Conservation (phyloP, 202 grass and related monocot species). For the Cymbopogon flexuosus region DNA sequence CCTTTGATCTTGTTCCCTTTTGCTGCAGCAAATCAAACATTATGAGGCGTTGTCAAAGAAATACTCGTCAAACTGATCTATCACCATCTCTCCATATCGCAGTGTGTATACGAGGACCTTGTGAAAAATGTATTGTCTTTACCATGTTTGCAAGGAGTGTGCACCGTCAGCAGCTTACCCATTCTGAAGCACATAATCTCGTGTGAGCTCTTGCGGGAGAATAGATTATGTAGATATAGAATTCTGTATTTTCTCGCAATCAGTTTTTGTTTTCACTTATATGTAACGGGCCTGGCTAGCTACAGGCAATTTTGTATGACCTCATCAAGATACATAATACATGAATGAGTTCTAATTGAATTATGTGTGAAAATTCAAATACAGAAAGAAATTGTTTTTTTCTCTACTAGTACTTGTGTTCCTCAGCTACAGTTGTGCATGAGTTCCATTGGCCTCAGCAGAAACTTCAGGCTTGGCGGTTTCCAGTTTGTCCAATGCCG, state of each 20-base stretch:
- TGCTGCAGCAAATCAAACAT: conserved; percentile 45
- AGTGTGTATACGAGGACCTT: neutral
- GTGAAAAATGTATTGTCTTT: neutral
- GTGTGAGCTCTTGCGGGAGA: neutral
- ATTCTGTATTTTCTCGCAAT: neutral
- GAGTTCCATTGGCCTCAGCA: neutral
- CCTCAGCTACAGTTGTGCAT: neutral
- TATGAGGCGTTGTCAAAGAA: conserved; percentile 37
- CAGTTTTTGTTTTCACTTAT: neutral
- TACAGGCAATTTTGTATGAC: conserved; percentile 6
- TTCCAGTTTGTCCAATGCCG: conserved; percentile 23
- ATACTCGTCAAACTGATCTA: conserved; percentile 32
- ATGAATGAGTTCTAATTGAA: neutral
- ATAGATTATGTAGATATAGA: neutral
- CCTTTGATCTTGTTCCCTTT: neutral
- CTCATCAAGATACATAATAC: neutral
- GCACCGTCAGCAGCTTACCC: neutral
- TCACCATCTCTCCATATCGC: neutral
- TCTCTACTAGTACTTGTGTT: neutral
- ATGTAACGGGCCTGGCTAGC: neutral
- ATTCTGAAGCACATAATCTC: neutral
- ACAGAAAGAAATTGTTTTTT: neutral
- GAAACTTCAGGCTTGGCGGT: neutral
- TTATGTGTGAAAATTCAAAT: neutral
- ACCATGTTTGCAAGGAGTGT: neutral